These are phyloP conservation scores for Fusarium falciforme DNA, from an alignment of 2,329 filamentous ascomycete species.

Conservation along the genomic window DNA sequence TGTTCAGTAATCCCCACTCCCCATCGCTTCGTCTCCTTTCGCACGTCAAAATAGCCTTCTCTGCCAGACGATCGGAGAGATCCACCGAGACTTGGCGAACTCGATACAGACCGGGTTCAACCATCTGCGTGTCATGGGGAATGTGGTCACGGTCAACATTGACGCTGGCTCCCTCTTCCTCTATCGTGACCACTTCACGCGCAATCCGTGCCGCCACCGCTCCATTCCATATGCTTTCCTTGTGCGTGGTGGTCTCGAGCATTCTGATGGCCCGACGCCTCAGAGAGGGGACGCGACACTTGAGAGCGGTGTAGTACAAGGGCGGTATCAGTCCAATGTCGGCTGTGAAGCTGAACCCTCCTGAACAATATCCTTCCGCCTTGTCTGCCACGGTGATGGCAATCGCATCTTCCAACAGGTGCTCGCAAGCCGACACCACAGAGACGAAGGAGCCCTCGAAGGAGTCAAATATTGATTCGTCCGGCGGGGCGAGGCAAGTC, in stretches of 20 bases:
- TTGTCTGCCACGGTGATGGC: neutral
- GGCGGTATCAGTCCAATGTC: neutral
- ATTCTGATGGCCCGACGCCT: neutral
- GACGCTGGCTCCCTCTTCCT: neutral
- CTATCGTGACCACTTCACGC: neutral
- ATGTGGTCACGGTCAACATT: neutral
- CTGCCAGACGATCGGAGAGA: neutral
- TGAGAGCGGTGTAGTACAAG: neutral
- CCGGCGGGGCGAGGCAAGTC: neutral
- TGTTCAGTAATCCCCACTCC: neutral
- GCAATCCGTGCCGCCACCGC: neutral
- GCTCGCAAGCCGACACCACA: neutral
- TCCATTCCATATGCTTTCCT: neutral
- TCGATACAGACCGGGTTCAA: neutral
- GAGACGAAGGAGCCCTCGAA: neutral
- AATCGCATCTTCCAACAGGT: neutral
- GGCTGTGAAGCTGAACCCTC: neutral
- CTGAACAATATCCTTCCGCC: neutral
- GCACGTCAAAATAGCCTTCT: neutral
- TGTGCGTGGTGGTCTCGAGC: neutral
- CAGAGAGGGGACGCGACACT: neutral
- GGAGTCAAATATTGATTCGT: neutral
- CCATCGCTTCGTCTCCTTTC: neutral
- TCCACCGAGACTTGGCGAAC: neutral
- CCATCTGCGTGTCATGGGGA: neutral